Evolutionary conservation across 345 rosid species (phyloP), one percentile per base, ranked within the genome.

Genomic region (Hibiscus tridactylites): DNA sequence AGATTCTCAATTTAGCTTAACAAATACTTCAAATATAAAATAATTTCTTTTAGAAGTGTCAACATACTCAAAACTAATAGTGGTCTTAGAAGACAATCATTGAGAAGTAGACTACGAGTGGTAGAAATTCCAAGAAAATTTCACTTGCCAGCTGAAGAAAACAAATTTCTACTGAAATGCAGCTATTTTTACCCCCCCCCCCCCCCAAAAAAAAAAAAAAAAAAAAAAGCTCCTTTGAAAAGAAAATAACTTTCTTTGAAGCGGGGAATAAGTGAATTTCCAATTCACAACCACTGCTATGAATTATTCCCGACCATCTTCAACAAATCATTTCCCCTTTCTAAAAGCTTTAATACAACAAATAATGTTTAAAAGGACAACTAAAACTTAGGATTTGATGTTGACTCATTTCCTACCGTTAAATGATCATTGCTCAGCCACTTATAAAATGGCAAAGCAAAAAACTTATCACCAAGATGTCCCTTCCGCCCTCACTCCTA

Each of bases 11-110:
- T 26, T 49, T 67, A 46, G 5, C 56, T 29, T 29, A 28, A 50
- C 19, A 44, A 65, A 21, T 19, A 21, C 33, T 44, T 44, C 85
- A 92, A 98, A 80, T 92, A 4, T 42, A 44, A 44, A 44, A 5
- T 19, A 44, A 42, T 44, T 44, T 11, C 53, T 65, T 10, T 44
- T 65, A 65, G 31, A 42, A 65, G 54, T 33, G 8, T 63, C 44
- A 11, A 42, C 33, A 65, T 65, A 52, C 69, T 11, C 10, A 65
- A 21, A 42, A 44, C 28, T 65, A 21, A 44, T 44, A 9, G 31
- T 11, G 5, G 21, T 44, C 2, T 13, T 6, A 6, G 0, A 44
- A 65, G 31, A 63, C 49, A 17, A 17, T 17, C 3, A 37, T 4
- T 63, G 8, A 63, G 26, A 63, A 63, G 8, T 9, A 63, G 15